phyloP scores from a whole-genome alignment of 192 early-diverging fungal genomes.

The Podila minutissima region DNA sequence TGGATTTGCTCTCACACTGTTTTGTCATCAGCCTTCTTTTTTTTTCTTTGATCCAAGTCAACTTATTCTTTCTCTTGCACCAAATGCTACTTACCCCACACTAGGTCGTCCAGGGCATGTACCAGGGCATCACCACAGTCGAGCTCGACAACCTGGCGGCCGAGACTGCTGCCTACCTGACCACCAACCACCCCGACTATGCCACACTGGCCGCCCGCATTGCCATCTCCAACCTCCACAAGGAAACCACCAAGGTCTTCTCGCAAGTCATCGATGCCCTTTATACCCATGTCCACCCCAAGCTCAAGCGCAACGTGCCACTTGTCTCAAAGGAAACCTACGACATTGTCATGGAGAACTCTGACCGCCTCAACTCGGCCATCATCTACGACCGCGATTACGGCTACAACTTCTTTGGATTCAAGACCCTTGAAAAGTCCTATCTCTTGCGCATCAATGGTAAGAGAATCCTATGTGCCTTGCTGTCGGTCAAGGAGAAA shows the following conservation, averaged over 20 bases:
- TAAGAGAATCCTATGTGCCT: slow-evolving; percentile 9
- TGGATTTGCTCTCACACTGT: neutral
- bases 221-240: slow-evolving; percentile 94
- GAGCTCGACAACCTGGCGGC: slow-evolving; percentile 98
- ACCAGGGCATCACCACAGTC: slow-evolving; percentile 96
- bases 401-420: slow-evolving; percentile 98
- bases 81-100: neutral
- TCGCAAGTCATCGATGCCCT: slow-evolving; percentile 84
- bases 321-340: slow-evolving; percentile 86
- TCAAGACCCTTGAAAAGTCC: slow-evolving; percentile 96
- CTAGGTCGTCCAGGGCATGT: slow-evolving; percentile 91
- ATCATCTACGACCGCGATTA: slow-evolving; percentile 95
- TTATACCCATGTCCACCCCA: slow-evolving; percentile 88
- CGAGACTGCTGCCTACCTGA: slow-evolving; percentile 90
- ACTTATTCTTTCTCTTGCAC: neutral
- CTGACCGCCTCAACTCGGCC: slow-evolving; percentile 84
- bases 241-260: slow-evolving; percentile 83
- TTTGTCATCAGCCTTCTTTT: neutral
- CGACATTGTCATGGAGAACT: slow-evolving; percentile 70
- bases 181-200: slow-evolving; percentile 95
- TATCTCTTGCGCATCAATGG: slow-evolving; percentile 90
- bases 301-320: slow-evolving; percentile 80
- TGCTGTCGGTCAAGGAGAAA: neutral
- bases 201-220: slow-evolving; percentile 96
- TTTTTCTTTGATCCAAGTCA: neutral